A percentile compares a stretch with the other conserved stretches of the same genome.
These are phyloP conservation scores for Xerocomus amazonicus DNA, from an alignment of 1,284 basidiomycete genomes.

Conservation along the genomic window DNA sequence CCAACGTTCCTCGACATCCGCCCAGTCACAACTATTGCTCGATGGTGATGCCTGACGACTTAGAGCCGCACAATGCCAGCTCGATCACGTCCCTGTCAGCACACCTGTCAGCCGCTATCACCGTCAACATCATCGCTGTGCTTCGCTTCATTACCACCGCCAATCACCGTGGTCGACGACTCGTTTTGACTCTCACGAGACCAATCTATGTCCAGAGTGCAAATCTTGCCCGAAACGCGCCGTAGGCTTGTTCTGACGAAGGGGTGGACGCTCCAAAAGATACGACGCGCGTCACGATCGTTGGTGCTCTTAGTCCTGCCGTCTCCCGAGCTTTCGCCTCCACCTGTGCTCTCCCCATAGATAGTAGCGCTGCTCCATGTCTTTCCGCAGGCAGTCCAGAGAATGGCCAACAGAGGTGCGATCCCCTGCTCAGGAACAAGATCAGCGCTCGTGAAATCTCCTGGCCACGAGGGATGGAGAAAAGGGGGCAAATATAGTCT, in stretches of 20 bases:
- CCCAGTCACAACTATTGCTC: not conserved
- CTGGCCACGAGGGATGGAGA: too few species aligned
- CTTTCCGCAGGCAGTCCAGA: constrained; percentile 22
- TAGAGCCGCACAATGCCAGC: constrained; percentile 6
- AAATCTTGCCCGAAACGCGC: not conserved
- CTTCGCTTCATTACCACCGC: not conserved
- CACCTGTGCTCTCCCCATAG: too few species aligned
- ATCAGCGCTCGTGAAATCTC: not conserved
- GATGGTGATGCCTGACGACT: not conserved
- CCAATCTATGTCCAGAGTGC: not conserved
- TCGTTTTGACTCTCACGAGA: not conserved
- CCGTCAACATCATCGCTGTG: not conserved
- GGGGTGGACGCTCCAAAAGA: not conserved
- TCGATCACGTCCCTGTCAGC: constrained; percentile 8
- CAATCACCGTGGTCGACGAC: constrained; percentile 14
- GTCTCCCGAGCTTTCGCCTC: not conserved
- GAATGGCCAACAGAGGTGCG: constrained; percentile 27
- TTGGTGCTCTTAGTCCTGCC: not conserved
- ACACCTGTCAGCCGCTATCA: too few species aligned
- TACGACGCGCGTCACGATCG: not conserved
- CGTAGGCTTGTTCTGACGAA: not conserved
- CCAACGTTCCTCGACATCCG: not conserved
- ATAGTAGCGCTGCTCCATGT: constrained; percentile 13
- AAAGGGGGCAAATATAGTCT: too few species aligned
- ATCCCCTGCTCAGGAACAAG: constrained; percentile 18